A percentile compares a stretch with the other conserved stretches of the same genome.
These are phyloP conservation scores for Oryza nivara DNA, from an alignment of 176 grass and related monocot genomes.

Conservation along the genomic window DNA sequence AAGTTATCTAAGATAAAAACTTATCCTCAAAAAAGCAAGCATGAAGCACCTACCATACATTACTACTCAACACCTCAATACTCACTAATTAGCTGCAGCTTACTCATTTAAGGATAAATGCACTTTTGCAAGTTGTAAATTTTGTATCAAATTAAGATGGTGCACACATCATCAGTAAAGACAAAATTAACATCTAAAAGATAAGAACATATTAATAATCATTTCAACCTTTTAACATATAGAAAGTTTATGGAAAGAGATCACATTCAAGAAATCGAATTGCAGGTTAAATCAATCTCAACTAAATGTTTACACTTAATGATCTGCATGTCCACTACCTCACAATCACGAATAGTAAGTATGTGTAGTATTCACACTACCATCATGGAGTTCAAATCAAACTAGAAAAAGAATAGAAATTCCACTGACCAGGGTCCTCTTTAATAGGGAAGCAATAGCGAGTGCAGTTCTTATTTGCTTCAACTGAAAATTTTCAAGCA, in stretches of 20 bases:
- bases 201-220: neutral
- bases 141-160: constrained; percentile 21
- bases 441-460: constrained; percentile 77
- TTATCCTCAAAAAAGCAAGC: neutral
- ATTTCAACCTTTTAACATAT: constrained; percentile 1
- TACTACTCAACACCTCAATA: neutral
- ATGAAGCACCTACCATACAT: constrained; percentile 1
- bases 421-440: constrained; percentile 80
- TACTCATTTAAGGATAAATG: neutral
- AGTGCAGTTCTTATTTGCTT: constrained; percentile 93
- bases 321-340: neutral
- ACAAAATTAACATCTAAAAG: neutral
- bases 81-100: neutral
- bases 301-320: constrained; percentile 3
- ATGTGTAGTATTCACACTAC: neutral
- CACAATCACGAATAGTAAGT: neutral
- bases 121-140: neutral
- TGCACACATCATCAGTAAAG: neutral
- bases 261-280: neutral
- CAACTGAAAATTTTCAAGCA: constrained; percentile 68
- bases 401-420: constrained; percentile 31
- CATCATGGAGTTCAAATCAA: constrained; percentile 24
- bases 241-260: neutral
- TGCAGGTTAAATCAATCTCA: neutral
- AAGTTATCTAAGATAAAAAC: no score